Base-by-base conservation (phyloP, 2,329 filamentous ascomycete genomes). In the Penicillium italicum region DNA sequence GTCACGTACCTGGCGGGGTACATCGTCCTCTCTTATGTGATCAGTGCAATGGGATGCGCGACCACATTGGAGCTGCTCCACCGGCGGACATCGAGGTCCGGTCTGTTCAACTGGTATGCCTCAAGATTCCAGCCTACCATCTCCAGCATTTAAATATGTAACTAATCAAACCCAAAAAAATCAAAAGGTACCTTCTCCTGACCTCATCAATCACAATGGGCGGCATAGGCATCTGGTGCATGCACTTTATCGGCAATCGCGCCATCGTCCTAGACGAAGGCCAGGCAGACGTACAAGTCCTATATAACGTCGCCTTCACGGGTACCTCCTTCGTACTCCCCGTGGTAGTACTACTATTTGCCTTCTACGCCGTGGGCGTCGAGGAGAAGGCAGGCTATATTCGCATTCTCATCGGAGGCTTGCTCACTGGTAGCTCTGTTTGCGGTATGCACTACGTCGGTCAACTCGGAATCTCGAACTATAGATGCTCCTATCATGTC, bases 391-490 rank as follows among this genome's bases (percentile, higher is more conserved):
- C 87, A 14, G 81, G 80, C 18, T 82, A 82, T 73, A 74, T 80
- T 72, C 82, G 85, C 42, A 80, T 89, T 11, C 67, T 80, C 8
- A 67, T 83, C 5, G 87, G 88, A 9, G 90, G 90, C 7, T 67
- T 84, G 1, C 78, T 92, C 41, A 87, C 88, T 1, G 91, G 91
- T 14, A 78, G 85, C 5, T 86, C 89, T 22, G 86, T 94, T 47
- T 90, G 88, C 57, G 88, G 87, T 31, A 94, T 95, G 90, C 89
- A 95, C 71, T 95, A 94, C 66, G 78, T 93, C 18, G 90, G 90
- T n/a, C 91, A 95, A 68, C 83, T 88, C 31, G 90, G 90, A 33
- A 91, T 93, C 58, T 80, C 80, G 28, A 93, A 95, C 69, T 96
- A 94, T 67, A 73, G 69, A 4, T 86, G 89, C 63, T 74, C 78